phyloP scores from a whole-genome alignment of 2,329 filamentous ascomycete genomes.

The Scedosporium minutisporum region DNA sequence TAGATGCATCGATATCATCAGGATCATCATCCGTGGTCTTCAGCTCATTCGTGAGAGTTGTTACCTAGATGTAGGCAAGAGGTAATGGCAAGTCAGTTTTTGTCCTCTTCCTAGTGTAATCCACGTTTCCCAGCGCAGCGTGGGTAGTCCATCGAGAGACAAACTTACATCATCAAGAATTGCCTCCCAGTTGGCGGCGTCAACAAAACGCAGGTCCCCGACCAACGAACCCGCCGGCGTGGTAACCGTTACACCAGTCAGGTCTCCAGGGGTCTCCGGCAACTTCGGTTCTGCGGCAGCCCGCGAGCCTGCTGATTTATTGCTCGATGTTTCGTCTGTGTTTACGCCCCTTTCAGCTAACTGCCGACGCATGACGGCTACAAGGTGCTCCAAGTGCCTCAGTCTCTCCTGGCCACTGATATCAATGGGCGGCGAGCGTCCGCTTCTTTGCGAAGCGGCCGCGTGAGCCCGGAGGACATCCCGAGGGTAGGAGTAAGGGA shows the following conservation, averaged over 20 bases:
- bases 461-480: conserved; percentile 13
- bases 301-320: not conserved
- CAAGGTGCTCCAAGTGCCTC: conserved; percentile 4
- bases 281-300: not conserved
- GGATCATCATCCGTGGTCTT: conserved; percentile 14
- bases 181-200: conserved; percentile 20
- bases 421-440: conserved; percentile 3
- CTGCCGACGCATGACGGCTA: conserved; percentile 5
- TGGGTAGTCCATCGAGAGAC: not conserved
- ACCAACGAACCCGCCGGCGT: conserved; percentile 13
- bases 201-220: conserved; percentile 17
- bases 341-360: conserved; percentile 1
- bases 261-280: conserved; percentile 9
- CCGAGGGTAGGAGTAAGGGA: conserved; percentile 15
- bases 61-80: conserved; percentile 9
- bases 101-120: no score
- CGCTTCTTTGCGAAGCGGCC: not conserved
- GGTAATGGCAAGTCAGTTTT: not conserved
- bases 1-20: conserved; percentile 10
- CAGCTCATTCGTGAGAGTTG: conserved; percentile 14
- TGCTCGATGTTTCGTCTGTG: not conserved
- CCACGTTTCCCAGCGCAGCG: no score
- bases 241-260: conserved; percentile 7
- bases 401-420: conserved; percentile 4
- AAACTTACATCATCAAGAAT: conserved; percentile 19